Conservation (phyloP, 306 rosid species). For the Mucuna pruriens region DNA sequence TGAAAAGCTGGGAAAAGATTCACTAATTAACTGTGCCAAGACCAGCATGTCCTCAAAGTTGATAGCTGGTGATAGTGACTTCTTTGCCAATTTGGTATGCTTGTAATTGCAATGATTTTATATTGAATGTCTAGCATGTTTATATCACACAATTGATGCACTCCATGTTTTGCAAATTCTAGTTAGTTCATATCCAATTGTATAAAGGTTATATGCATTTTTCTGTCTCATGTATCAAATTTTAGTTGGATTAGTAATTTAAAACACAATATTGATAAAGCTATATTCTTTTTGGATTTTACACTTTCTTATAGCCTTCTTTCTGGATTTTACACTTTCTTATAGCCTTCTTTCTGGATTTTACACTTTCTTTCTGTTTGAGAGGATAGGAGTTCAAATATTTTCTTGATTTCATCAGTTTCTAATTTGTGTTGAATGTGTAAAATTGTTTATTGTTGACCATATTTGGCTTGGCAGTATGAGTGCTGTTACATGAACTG, state of each 20-base stretch:
- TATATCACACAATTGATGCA: neutral
- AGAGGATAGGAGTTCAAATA: conserved; percentile 5
- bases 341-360: neutral
- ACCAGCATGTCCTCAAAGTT: conserved; percentile 99
- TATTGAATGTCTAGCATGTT: conserved; percentile 6
- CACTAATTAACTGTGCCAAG: conserved; percentile 90
- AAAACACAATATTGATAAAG: neutral
- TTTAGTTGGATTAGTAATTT: conserved; percentile 8
- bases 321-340: too few relatives aligned
- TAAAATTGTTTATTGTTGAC: neutral
- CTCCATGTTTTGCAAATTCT: neutral
- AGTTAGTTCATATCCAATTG: neutral
- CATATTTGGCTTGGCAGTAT: neutral
- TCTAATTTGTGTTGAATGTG: neutral
- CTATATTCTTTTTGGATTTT: neutral
- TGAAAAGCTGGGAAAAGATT: conserved; percentile 93
- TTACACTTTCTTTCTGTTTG: neutral
- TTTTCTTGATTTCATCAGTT: conserved; percentile 8
- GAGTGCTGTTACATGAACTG: neutral
- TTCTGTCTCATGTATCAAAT: neutral
- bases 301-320: too few relatives aligned
- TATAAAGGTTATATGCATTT: neutral
- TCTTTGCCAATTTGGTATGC: conserved; percentile 91
- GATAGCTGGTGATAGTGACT: conserved; percentile 93
- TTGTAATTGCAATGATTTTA: neutral